Base-by-base conservation (phyloP, 2,329 filamentous ascomycete genomes). In the Teratosphaeria viscida region DNA sequence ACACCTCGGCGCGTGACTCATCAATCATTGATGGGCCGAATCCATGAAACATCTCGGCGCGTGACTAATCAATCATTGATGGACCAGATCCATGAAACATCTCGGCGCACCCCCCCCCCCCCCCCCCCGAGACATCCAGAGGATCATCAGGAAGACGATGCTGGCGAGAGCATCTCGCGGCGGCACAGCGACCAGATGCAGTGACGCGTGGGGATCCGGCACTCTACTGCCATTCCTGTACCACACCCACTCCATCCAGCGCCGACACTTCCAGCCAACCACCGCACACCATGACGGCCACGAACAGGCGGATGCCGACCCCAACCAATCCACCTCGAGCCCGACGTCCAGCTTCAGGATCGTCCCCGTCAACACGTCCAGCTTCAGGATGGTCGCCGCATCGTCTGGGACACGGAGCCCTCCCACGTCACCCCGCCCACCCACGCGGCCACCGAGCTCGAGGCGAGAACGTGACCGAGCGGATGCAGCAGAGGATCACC, bases 171-270 rank as follows among this genome's bases (percentile, higher is more conserved):
- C 37, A 52, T 11, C 57, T 32, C 16, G 55, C 29, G 14, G 32
- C 32, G 11, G 43, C 43, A 5, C 43, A 19, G 19, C 43, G 4
- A 49, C 2, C 23, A 8, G 19, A 49, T 49, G 43, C 43, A 49
- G 16, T 49, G 43, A 49, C 6, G 43, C 43, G 16, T 23, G 4
- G 5, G 43, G 23, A n/a, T 3, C 43, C 19, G 23, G 47, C 57
- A 39, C 49, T 11, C 54, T 64, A 4, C 60, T 70, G 16, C 65
- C 70, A 8, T 71, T 71, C 57, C 66, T 71, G n/a, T 71, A 70
- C 61, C 55, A 62, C 32, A 72, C 69, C 3, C 54, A 19, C 37
- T 71, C 68, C n/a, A 69, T 72, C 49, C 60, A 56, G 54, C 60
- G 52, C 8, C 60, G 63, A 49, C 43, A 49, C 43, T 49, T 49